These are phyloP conservation scores for Lasiosphaeris hirsuta DNA, from an alignment of 495 filamentous ascomycete genomes.

Conservation along the genomic window DNA sequence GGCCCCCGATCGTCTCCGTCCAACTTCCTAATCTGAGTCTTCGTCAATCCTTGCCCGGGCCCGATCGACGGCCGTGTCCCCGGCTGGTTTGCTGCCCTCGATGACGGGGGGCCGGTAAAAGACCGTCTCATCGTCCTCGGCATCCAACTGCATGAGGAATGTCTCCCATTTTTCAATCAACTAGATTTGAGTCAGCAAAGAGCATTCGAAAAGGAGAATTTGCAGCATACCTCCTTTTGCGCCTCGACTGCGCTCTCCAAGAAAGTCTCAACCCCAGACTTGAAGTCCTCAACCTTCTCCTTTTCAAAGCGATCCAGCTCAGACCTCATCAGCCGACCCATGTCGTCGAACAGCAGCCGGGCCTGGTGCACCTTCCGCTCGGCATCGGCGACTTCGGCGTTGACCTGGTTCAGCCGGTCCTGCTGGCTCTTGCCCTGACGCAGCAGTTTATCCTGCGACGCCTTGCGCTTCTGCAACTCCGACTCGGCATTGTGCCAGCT, in stretches of 20 bases:
- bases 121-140: constrained; percentile 80
- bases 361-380: constrained; percentile 92
- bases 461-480: constrained; percentile 81
- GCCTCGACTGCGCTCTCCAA: constrained; percentile 94
- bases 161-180: constrained; percentile 99
- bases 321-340: constrained; percentile 86
- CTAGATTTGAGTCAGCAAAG: constrained; percentile 42
- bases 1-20: constrained; percentile 5
- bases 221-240: constrained; percentile 83
- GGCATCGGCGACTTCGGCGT: constrained; percentile 87
- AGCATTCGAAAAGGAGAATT: not conserved
- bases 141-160: constrained; percentile 90
- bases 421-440: constrained; percentile 92
- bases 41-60: constrained; percentile 50
- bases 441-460: constrained; percentile 85
- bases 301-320: constrained; percentile 93
- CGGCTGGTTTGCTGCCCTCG: constrained; percentile 40
- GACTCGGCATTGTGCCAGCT: constrained; percentile 86
- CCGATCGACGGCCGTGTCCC: constrained; percentile 48
- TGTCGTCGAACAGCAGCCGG: constrained; percentile 89
- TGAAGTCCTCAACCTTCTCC: constrained; percentile 99
- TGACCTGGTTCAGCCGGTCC: constrained; percentile 85
- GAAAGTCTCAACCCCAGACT: constrained; percentile 95
- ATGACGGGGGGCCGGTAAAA: constrained; percentile 64
- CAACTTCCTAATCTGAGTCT: constrained; percentile 44